Evolutionary conservation across 2,329 filamentous ascomycete genomes (phyloP).

Genomic region (Metarhizium guizhouense): DNA sequence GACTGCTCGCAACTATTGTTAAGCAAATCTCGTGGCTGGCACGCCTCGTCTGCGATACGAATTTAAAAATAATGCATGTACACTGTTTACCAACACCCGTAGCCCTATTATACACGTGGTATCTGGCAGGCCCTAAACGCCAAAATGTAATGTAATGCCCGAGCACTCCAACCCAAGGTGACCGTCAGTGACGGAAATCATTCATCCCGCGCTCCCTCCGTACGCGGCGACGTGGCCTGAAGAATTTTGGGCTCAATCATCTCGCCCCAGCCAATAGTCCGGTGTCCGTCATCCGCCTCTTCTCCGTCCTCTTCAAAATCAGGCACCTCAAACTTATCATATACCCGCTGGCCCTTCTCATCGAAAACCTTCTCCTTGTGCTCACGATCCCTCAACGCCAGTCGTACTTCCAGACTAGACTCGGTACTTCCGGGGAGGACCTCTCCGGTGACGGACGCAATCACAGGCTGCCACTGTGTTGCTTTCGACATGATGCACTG

Average conservation of each 20-base stretch:
- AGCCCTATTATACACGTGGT: not conserved
- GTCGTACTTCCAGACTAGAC: slow-evolving; percentile 44
- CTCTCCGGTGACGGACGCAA: slow-evolving; percentile 57
- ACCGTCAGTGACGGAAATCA: not conserved
- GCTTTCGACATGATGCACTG: slow-evolving; percentile 51
- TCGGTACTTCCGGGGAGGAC: slow-evolving; percentile 48
- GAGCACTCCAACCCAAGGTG: not conserved
- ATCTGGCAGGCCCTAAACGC: not conserved
- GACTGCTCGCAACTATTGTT: no score
- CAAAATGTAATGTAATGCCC: not conserved
- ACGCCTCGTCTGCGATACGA: not conserved
- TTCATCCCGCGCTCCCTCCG: not conserved
- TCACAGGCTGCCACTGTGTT: slow-evolving; percentile 57
- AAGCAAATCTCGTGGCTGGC: not conserved
- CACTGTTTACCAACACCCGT: not conserved
- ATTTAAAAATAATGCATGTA: not conserved
- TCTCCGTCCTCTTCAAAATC: slow-evolving; percentile 49
- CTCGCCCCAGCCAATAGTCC: slow-evolving; percentile 51
- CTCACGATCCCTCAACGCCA: slow-evolving; percentile 61
- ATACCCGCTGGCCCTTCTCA: slow-evolving; percentile 59
- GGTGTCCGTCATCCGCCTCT: slow-evolving; percentile 54
- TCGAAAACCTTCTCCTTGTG: slow-evolving; percentile 53
- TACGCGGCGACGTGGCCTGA: slow-evolving; percentile 21
- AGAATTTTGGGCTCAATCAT: slow-evolving; percentile 62
- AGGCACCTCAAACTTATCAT: slow-evolving; percentile 70